Conservation (phyloP, 345 rosid species). For the Ceriops tagal region DNA sequence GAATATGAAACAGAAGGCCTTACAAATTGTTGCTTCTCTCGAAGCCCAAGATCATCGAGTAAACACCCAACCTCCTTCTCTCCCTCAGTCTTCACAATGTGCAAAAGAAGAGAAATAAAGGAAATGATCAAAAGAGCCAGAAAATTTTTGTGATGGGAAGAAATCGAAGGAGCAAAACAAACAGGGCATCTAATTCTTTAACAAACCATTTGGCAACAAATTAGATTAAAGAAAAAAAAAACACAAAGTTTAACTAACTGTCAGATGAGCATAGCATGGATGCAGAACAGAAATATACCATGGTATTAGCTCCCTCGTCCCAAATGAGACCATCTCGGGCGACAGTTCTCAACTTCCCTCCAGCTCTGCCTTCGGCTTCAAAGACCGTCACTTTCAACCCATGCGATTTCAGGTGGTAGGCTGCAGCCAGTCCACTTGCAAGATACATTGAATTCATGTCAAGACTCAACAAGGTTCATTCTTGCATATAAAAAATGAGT, state of each 20-base stretch:
- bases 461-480: too few species aligned
- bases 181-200: too few species aligned
- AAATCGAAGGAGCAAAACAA: too few species aligned
- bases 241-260: background rate
- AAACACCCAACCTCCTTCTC: slow-evolving; percentile 68
- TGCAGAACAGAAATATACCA: slow-evolving; percentile 36
- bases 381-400: slow-evolving; percentile 74
- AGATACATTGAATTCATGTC: slow-evolving; percentile 4
- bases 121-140: background rate
- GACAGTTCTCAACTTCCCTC: slow-evolving; percentile 82
- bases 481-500: too few species aligned
- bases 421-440: slow-evolving; percentile 87
- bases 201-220: too few species aligned
- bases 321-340: slow-evolving; percentile 56
- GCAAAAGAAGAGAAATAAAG: slow-evolving; percentile 1
- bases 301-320: slow-evolving; percentile 98
- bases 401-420: slow-evolving; percentile 73
- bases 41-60: slow-evolving; percentile 76
- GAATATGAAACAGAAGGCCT: slow-evolving; percentile 19
- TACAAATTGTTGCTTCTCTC: slow-evolving; percentile 79
- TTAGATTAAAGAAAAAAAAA: background rate
- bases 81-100: slow-evolving; percentile 63
- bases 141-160: too few species aligned
- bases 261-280: background rate
- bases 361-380: slow-evolving; percentile 80